Conservation (phyloP, 2,329 filamentous ascomycete genomes). For the Stagonosporopsis chrysanthemi region DNA sequence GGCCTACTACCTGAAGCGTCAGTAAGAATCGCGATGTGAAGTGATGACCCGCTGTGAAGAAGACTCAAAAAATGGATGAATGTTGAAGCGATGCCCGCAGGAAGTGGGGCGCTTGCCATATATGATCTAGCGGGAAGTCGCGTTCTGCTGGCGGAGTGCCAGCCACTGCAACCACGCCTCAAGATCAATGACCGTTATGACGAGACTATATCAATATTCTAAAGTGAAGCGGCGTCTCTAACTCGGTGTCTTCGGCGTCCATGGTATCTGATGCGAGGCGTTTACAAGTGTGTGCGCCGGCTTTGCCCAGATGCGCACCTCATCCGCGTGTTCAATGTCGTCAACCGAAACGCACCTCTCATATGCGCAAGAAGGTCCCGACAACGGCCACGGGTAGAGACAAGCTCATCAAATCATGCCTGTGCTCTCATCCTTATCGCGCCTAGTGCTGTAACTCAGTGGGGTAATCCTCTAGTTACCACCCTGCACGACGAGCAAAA, state of each 20-base stretch:
- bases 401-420: neutral
- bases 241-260: slow-evolving; percentile 4
- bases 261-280: neutral
- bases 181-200: neutral
- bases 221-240: neutral
- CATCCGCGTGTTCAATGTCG: slow-evolving; percentile 17
- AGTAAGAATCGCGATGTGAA: neutral
- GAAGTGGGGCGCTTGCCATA: neutral
- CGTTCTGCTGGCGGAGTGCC: neutral
- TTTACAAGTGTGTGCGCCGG: neutral
- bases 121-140: neutral
- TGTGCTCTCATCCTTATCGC: slow-evolving; percentile 3
- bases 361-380: neutral
- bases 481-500: slow-evolving; percentile 1
- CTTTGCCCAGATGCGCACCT: slow-evolving; percentile 15
- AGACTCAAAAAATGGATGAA: neutral
- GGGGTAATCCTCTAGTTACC: neutral
- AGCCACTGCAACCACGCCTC: neutral
- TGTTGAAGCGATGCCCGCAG: neutral
- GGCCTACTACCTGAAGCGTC: neutral
- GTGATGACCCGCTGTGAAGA: neutral
- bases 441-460: slow-evolving; percentile 5
- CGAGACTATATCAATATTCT: neutral
- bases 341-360: slow-evolving; percentile 14
- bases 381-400: slow-evolving; percentile 5